These are phyloP conservation scores for Coccinonectria pachysandricola DNA, from an alignment of 2,329 filamentous ascomycete genomes.

Conservation along the genomic window DNA sequence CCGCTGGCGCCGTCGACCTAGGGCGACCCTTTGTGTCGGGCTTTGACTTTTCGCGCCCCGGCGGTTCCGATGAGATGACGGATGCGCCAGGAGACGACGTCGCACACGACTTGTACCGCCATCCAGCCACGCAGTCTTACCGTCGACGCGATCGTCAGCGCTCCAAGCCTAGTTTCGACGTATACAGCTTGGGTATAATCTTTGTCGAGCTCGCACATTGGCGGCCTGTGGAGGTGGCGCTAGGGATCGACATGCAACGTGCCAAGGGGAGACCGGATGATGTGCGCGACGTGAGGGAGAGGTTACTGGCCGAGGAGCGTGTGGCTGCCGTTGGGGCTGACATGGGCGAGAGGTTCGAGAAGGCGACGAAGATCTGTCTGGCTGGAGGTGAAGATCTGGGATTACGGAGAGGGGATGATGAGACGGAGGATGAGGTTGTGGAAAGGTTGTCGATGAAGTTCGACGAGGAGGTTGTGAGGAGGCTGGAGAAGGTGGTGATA, in stretches of 20 bases:
- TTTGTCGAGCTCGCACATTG: slow-evolving; percentile 45
- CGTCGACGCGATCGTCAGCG: slow-evolving; percentile 21
- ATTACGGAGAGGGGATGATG: slow-evolving; percentile 26
- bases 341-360: slow-evolving; percentile 31
- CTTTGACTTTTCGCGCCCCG: slow-evolving; percentile 45
- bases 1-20: slow-evolving; percentile 25
- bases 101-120: slow-evolving; percentile 39
- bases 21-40: slow-evolving; percentile 36
- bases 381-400: slow-evolving; percentile 27
- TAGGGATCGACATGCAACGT: slow-evolving; percentile 28
- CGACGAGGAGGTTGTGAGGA: slow-evolving; percentile 35
- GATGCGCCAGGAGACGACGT: slow-evolving; percentile 35
- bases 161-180: slow-evolving; percentile 40
- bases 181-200: slow-evolving; percentile 42
- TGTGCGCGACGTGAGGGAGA: slow-evolving; percentile 25
- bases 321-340: slow-evolving; percentile 25
- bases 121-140: slow-evolving; percentile 32
- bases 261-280: slow-evolving; percentile 26
- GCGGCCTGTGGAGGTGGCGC: slow-evolving; percentile 33
- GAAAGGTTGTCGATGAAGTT: slow-evolving; percentile 29
- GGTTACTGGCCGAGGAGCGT: slow-evolving; percentile 20
- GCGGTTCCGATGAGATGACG: slow-evolving; percentile 38
- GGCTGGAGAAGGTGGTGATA: slow-evolving; percentile 26
- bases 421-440: slow-evolving; percentile 30
- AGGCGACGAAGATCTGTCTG: slow-evolving; percentile 27